Evolutionary conservation across 345 rosid species (phyloP).

Genomic region (Acer campestre): DNA sequence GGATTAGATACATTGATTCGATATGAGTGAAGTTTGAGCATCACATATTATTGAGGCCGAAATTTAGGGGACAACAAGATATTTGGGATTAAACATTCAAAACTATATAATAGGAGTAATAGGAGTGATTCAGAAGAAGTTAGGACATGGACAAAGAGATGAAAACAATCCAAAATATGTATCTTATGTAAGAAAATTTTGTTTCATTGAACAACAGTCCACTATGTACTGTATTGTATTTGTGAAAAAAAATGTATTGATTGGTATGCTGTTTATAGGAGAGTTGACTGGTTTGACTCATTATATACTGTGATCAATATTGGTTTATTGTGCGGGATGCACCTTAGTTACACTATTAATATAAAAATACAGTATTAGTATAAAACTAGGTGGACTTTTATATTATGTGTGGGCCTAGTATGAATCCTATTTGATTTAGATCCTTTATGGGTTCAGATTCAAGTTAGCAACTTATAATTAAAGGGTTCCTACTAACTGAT

Average conservation of each 20-base stretch:
- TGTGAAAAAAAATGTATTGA: neutral
- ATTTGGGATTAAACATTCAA: neutral
- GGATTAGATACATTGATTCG: neutral
- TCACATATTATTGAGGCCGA: neutral
- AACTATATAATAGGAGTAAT: neutral
- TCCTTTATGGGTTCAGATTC: neutral
- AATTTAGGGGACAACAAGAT: neutral
- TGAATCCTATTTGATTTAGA: neutral
- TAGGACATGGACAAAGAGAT: neutral
- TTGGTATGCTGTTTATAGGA: neutral
- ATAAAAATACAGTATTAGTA: too few species aligned
- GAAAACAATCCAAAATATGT: neutral
- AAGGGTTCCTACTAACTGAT: neutral
- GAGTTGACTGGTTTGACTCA: neutral
- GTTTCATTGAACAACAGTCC: neutral
- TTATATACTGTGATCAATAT: neutral
- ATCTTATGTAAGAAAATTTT: neutral
- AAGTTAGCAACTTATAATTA: neutral
- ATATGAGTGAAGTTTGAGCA: neutral
- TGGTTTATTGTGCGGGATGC: neutral
- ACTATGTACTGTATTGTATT: too few species aligned
- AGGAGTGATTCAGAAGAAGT: neutral
- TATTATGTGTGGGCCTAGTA: neutral
- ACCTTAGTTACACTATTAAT: neutral
- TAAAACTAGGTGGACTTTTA: neutral